Evolutionary conservation across 192 early-diverging fungal genomes (phyloP), one percentile per base, ranked within the genome.

Genomic region (Backusella psychrophila): DNA sequence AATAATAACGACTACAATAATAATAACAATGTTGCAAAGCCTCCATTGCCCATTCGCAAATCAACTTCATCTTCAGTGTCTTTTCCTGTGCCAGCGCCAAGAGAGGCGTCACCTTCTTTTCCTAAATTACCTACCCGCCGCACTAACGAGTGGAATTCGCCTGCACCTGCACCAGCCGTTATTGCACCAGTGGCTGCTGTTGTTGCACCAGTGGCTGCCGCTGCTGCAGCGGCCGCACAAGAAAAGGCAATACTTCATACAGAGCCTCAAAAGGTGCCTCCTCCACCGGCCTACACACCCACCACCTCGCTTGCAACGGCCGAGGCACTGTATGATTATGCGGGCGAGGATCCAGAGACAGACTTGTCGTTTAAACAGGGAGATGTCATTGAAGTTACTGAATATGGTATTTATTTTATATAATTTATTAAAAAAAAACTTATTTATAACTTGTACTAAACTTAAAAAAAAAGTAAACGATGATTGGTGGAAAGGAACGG

Each of bases 281-380:
- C 68, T 59, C 77, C 77, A 38, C 78, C 78, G 21, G 72, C 73
- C 5, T 79, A 74, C 39, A 42, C 52, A 21, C 34, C 72, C 23
- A 35, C 35, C 31, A 29, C 70, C 9, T 69, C 52, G 11, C 44
- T 75, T 39, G 67, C 63, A 6, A 79, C 80, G 14, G 89, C 87
- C 23, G 77, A 82, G 26, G 91, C 91, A 19, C 68, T 91, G 66
- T 92, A 92, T 75, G 91, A 92, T 69, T 92, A 90, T 72, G 73
- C 78, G 8, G 90, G 90, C 34, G 77, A 79, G 23, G 87, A 91
- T 76, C 80, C 83, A n/a, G 36, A 39, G 23, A 86, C 83, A 23
- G 91, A 92, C 79, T 78, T 92, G 67, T 76, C 72, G 26, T 92
- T 92, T 81, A 85, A 84, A 42, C 87, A 89, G 77, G 91, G 91